A percentile compares a stretch with the other conserved stretches of the same genome.
Conservation (phyloP, 352 stramenopile genomes). For the Pythium rhizo-oryzae region DNA sequence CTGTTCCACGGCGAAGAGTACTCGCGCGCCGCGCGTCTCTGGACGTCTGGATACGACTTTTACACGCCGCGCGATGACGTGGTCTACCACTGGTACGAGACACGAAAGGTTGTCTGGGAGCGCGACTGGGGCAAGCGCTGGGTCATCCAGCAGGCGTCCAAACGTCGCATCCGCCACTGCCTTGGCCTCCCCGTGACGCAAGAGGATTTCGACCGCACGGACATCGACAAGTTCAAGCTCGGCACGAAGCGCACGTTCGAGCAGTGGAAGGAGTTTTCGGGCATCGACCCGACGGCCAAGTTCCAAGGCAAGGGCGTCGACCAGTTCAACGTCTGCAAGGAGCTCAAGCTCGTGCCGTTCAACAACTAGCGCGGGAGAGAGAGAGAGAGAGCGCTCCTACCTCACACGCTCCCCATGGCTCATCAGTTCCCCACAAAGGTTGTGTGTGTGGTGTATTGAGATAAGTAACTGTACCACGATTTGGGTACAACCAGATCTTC, state of each 20-base stretch:
- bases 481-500: constrained; percentile 17
- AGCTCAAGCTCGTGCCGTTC: constrained; percentile 74
- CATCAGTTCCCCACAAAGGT: no score
- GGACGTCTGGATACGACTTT: constrained; percentile 82
- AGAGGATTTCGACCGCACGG: constrained; percentile 75
- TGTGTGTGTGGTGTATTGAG: neutral
- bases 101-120: constrained; percentile 83
- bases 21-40: constrained; percentile 73
- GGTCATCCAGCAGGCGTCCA: constrained; percentile 67
- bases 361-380: constrained; percentile 14
- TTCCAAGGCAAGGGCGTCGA: constrained; percentile 48
- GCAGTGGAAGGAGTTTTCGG: constrained; percentile 82
- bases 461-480: constrained; percentile 3
- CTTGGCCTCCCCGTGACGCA: constrained; percentile 60
- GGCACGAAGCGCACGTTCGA: constrained; percentile 76
- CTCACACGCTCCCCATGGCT: no score
- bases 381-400: neutral
- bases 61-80: constrained; percentile 76
- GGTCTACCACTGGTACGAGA: constrained; percentile 83
- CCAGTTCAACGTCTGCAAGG: constrained; percentile 76
- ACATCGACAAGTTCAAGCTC: constrained; percentile 68
- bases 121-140: constrained; percentile 74
- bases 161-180: constrained; percentile 69
- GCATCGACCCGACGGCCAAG: constrained; percentile 72
- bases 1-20: constrained; percentile 86